Evolutionary conservation across 257 asterid species (phyloP), one percentile per base, ranked within the genome.

Genomic region (Datura wrightii): DNA sequence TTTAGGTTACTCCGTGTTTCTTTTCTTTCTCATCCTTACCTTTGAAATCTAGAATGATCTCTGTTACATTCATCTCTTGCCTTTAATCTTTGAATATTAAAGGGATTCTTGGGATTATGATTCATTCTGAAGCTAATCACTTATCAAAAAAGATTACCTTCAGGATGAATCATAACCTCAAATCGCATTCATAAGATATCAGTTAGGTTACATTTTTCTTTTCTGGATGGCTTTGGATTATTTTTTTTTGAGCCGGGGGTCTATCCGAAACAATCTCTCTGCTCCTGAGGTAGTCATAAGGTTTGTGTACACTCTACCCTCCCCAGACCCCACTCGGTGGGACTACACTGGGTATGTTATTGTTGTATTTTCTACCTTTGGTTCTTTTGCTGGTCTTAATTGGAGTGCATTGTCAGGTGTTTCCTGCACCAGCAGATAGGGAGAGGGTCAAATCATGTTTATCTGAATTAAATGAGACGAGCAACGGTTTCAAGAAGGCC

Each of bases 401-500:
- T 53, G 52, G 53, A 87, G 71, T 59, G 81, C 44, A 70, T 87
- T 85, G 31, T 85, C 88, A 94, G 98, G 95, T 87, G 85, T 95
- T 95, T 89, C 92, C 97, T 81, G 84, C 94, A 19, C 95, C 99
- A 82, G 93, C 92, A 13, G 97, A 95, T 39, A 87, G 98, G 84
- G 98, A 95, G 90, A 91, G 97, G 84, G 89, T 94, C 56, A 96
- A 96, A 82, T 93, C 97, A 36, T 96, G 97, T 92, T 88, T 96
- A 87, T 91, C 99, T 13, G 98, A 96, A 86, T 84, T 96, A 89
- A 94, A 87, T 85, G 98, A 94, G 89, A 94, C 89, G 90, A 94
- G 97, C 92, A 93, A 81, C 86, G 89, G 89, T 86, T 96, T 96
- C 79, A 96, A 94, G 95, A 94, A 93, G 89, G 89, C 92, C 41